Percentiles rank a stretch among this genome's conserved stretches.
Conservation (phyloP, 495 filamentous ascomycete genomes). For the Penicillium bialowiezense region DNA sequence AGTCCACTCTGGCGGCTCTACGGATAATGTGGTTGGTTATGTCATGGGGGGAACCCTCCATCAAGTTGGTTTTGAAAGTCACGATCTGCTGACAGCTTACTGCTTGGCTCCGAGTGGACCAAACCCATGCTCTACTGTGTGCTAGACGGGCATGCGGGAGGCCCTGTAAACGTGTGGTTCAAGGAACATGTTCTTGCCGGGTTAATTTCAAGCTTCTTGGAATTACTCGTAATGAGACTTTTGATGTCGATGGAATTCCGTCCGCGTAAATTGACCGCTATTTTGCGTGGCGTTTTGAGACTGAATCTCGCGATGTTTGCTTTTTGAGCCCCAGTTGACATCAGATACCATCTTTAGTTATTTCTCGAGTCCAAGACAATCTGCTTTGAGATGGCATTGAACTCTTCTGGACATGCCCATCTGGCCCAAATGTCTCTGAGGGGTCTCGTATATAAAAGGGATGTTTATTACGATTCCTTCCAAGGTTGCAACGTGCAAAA, state of each 20-base stretch:
- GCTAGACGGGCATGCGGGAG: not conserved
- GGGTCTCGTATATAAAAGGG: too few species aligned
- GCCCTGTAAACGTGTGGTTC: not conserved
- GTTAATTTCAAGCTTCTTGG: not conserved
- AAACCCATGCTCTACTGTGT: not conserved
- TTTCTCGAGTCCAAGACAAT: too few species aligned
- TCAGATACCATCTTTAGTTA: too few species aligned
- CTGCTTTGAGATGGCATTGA: too few species aligned
- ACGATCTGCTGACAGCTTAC: not conserved
- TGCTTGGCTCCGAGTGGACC: not conserved
- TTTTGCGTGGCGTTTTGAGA: not conserved
- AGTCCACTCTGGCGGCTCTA: not conserved
- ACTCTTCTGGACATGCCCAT: too few species aligned
- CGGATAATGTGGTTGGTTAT: not conserved
- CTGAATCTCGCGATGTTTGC: too few species aligned
- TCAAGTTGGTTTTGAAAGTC: not conserved
- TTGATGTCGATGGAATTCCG: too few species aligned
- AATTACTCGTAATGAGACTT: too few species aligned
- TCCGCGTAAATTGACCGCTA: not conserved
- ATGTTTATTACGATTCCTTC: too few species aligned
- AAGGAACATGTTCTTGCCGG: not conserved
- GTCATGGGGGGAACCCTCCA: not conserved
- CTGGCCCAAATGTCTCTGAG: too few species aligned
- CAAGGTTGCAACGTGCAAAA: too few species aligned
- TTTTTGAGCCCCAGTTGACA: too few species aligned